Conservation (phyloP, 2,329 filamentous ascomycete species). For the Colletotrichum limetticola region DNA sequence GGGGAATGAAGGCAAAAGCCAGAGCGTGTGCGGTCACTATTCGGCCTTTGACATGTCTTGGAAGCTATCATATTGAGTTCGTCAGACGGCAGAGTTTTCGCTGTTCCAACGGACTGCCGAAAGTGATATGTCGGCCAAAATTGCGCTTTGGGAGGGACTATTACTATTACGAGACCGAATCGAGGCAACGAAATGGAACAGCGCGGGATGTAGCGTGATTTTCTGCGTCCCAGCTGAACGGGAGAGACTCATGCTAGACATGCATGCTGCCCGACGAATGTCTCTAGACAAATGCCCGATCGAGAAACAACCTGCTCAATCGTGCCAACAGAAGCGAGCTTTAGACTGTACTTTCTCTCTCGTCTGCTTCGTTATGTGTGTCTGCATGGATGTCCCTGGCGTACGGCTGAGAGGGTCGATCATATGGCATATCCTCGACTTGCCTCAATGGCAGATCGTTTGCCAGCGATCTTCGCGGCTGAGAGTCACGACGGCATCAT, state of each 20-base stretch:
- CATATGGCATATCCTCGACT: background rate
- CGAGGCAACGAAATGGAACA: background rate
- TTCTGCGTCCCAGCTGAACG: conserved; percentile 23
- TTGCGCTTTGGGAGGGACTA: background rate
- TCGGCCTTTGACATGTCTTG: conserved; percentile 3
- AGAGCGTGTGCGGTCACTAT: background rate
- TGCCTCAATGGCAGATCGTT: background rate
- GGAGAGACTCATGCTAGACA: conserved; percentile 21
- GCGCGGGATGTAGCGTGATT: conserved; percentile 1
- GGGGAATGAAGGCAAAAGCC: background rate
- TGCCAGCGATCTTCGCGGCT: background rate
- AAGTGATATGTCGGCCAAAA: background rate
- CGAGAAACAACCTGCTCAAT: background rate
- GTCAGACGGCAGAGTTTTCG: background rate
- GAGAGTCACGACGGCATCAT: background rate
- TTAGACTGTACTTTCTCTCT: background rate
- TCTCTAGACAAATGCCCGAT: background rate
- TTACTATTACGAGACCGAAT: conserved; percentile 24
- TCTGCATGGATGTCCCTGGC: background rate
- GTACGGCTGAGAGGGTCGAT: background rate
- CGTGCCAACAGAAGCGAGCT: background rate
- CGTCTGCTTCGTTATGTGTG: background rate
- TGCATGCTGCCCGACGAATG: background rate
- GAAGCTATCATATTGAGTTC: background rate
- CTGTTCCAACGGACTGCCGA: background rate